Conservation (phyloP, 73 alveolate species). For the Blepharisma stoltei region DNA sequence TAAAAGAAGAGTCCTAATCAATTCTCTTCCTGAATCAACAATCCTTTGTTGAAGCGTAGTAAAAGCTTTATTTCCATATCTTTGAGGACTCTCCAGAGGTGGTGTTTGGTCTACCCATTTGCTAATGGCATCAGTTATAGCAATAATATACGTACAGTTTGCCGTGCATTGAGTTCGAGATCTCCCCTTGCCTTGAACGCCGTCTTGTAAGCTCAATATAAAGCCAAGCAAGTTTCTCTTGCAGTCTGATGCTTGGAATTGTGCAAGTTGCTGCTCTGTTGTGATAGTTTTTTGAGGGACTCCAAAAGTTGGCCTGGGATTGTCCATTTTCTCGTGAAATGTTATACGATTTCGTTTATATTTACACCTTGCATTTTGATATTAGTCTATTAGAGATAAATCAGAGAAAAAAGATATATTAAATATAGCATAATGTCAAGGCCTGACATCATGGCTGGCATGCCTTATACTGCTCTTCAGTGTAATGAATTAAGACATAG, state of each 20-base stretch:
- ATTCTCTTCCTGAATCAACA: constrained; percentile 41
- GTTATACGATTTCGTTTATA: no score
- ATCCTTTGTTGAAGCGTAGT: constrained; percentile 84
- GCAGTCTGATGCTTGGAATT: constrained; percentile 6
- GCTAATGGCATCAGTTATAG: constrained; percentile 56
- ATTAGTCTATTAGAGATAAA: no score
- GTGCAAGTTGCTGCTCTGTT: not conserved
- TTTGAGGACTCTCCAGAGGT: constrained; percentile 85
- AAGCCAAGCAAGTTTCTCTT: not conserved
- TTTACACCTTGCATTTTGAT: no score
- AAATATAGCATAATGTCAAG: no score
- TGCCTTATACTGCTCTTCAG: no score
- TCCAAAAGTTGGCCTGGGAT: not conserved
- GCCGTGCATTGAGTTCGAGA: not conserved
- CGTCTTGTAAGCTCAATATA: not conserved
- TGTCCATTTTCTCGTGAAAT: no score
- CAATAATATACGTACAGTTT: not conserved
- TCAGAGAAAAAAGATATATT: no score
- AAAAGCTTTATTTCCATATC: constrained; percentile 97
- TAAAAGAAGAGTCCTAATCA: constrained; percentile 30
- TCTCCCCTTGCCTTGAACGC: not conserved
- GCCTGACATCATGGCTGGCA: no score
- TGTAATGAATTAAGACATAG: no score
- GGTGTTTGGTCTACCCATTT: constrained; percentile 75
- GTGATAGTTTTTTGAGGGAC: not conserved